phyloP scores from a whole-genome alignment of 2,329 filamentous ascomycete genomes.

The Venturia nashicola region DNA sequence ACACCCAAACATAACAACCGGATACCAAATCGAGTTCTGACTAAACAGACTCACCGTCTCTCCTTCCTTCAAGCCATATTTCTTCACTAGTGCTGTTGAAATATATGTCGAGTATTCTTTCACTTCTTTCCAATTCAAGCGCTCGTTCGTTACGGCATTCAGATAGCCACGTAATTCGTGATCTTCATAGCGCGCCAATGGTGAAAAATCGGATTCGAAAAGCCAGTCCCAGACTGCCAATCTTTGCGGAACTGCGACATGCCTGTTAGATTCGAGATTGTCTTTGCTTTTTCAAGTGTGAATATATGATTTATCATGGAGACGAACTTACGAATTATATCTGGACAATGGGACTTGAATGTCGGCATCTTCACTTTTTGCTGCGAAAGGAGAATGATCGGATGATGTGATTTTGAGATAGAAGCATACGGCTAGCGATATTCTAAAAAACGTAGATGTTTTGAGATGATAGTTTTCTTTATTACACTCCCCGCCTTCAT shows the following conservation, averaged over 20 bases:
- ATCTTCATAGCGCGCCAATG: conserved; percentile 27
- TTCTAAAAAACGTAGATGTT: background rate
- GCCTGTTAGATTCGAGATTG: background rate
- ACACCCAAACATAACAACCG: conserved; percentile 47
- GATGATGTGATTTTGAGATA: no score
- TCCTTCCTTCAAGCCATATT: conserved; percentile 40
- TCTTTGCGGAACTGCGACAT: conserved; percentile 37
- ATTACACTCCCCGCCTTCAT: no score
- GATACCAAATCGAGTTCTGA: conserved; percentile 56
- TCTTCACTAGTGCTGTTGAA: conserved; percentile 46
- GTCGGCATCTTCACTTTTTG: conserved; percentile 3
- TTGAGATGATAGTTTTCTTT: background rate
- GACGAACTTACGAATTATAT: conserved; percentile 2
- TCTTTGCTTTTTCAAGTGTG: background rate
- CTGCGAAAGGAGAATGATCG: no score
- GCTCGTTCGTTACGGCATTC: conserved; percentile 47
- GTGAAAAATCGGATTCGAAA: conserved; percentile 44
- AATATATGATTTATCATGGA: background rate
- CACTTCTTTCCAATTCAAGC: conserved; percentile 45
- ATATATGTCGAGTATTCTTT: conserved; percentile 45
- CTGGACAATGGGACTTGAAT: conserved; percentile 4
- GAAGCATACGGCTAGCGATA: no score
- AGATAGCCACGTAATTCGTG: conserved; percentile 39
- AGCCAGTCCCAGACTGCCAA: conserved; percentile 50
- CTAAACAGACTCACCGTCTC: conserved; percentile 50